Evolutionary conservation across 2,329 filamentous ascomycete species (phyloP).

Genomic region (Beauveria sp.): DNA sequence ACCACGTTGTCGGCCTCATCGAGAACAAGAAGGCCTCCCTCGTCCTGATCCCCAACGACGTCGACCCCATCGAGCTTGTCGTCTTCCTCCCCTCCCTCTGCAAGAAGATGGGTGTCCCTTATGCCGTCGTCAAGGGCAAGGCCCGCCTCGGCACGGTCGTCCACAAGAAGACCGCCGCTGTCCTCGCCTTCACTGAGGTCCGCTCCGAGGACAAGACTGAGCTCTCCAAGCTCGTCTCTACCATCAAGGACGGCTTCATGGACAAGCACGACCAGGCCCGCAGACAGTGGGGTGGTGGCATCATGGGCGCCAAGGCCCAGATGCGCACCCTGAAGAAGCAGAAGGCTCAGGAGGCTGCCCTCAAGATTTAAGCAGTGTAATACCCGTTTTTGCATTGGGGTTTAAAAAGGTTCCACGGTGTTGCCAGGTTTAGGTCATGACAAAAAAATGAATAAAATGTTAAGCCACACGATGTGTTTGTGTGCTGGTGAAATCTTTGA

Average conservation of each 20-base stretch:
- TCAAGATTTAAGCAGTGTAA: slow-evolving; percentile 78
- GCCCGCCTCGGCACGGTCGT: slow-evolving; percentile 97
- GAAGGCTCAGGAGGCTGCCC: slow-evolving; percentile 87
- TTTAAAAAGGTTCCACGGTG: slow-evolving; percentile 29
- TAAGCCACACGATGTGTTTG: slow-evolving; percentile 16
- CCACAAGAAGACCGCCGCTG: slow-evolving; percentile 99
- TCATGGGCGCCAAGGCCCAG: slow-evolving; percentile 95
- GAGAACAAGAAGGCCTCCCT: slow-evolving; percentile 99
- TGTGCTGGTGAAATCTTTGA: neutral
- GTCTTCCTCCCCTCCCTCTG: slow-evolving; percentile 98
- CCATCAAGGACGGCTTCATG: slow-evolving; percentile 96
- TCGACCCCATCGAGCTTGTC: slow-evolving; percentile 98
- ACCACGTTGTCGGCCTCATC: slow-evolving; percentile 95
- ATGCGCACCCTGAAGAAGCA: slow-evolving; percentile 72
- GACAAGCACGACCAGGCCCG: slow-evolving; percentile 90
- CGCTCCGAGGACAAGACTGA: slow-evolving; percentile 97
- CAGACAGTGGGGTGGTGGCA: slow-evolving; percentile 97
- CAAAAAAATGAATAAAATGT: slow-evolving; percentile 33
- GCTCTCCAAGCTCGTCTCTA: slow-evolving; percentile 90
- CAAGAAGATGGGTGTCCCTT: slow-evolving; percentile 99
- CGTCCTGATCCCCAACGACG: slow-evolving; percentile 98
- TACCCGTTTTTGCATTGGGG: slow-evolving; percentile 32
- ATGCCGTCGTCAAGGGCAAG: slow-evolving; percentile 99
- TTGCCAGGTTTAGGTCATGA: slow-evolving; percentile 34
- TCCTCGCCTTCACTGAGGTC: slow-evolving; percentile 92